Conservation (phyloP, 352 stramenopile species). For the Phytophthora rubi region DNA sequence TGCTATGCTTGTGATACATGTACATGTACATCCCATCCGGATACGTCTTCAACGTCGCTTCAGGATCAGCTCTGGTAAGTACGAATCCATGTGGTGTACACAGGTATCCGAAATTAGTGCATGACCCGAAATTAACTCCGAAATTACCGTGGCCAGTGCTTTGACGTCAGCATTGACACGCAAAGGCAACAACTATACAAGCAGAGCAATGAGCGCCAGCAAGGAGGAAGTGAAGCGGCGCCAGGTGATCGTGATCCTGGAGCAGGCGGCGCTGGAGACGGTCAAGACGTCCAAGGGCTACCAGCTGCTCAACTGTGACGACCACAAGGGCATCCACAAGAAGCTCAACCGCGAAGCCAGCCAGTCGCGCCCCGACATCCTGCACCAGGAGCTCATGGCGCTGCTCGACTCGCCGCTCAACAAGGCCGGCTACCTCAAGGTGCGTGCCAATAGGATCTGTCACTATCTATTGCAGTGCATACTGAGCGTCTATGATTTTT, state of each 20-base stretch:
- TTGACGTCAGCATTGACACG: constrained; percentile 1
- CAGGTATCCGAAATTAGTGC: background rate
- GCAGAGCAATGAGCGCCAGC: constrained; percentile 38
- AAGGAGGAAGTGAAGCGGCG: constrained; percentile 83
- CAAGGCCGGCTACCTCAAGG: constrained; percentile 98
- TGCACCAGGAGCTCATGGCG: constrained; percentile 99
- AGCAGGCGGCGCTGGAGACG: constrained; percentile 98
- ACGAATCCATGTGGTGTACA: constrained; percentile 8
- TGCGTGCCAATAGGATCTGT: constrained; percentile 24
- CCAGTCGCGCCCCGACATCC: constrained; percentile 98
- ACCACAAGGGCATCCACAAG: constrained; percentile 96
- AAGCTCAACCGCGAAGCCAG: constrained; percentile 97
- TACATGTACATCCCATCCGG: constrained; percentile 1
- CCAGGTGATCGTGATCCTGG: constrained; percentile 97
- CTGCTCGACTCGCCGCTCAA: constrained; percentile 99
- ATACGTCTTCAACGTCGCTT: constrained; percentile 18
- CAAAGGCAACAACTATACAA: background rate
- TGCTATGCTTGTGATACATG: background rate
- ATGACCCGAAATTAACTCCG: background rate
- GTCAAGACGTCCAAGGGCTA: constrained; percentile 99
- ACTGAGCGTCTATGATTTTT: background rate
- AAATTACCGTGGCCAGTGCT: constrained; percentile 23
- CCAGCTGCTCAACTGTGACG: constrained; percentile 99
- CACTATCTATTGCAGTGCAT: background rate
- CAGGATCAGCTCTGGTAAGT: constrained; percentile 22